Percentiles rank a stretch among this genome's conserved stretches.
Evolutionary conservation across 108 stramenopile species (phyloP).

Genomic region (Fistulifera pelliculosa): DNA sequence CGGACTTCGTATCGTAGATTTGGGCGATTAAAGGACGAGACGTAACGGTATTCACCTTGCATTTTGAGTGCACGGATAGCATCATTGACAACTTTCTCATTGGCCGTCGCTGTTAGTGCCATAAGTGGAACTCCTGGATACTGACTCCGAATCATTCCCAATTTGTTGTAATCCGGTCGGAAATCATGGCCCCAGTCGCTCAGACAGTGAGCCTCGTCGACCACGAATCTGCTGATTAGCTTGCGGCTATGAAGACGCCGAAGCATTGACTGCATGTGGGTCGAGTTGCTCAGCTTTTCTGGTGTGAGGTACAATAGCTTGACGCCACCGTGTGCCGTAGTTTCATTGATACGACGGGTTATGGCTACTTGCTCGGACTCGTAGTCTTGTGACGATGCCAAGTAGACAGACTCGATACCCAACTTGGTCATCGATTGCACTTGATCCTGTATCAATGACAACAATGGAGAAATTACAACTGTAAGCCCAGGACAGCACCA

Average conservation of each 20-base stretch:
- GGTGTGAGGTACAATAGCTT: conserved; percentile 98
- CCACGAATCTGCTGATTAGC: conserved; percentile 90
- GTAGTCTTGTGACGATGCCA: conserved; percentile 76
- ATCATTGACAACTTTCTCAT: conserved; percentile 86
- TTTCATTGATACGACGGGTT: conserved; percentile 37
- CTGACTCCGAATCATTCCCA: conserved; percentile 68
- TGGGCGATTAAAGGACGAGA: conserved; percentile 89
- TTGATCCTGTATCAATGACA: conserved; percentile 97
- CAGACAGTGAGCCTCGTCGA: conserved; percentile 96
- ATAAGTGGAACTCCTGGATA: conserved; percentile 95
- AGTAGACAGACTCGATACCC: conserved; percentile 75
- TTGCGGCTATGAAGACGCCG: conserved; percentile 40
- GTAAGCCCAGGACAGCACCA: conserved; percentile 89
- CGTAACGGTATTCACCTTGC: conserved; percentile 55
- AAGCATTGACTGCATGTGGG: conserved; percentile 65
- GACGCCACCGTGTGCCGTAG: conserved; percentile 69
- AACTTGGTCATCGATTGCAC: conserved; percentile 77
- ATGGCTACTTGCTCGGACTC: conserved; percentile 65
- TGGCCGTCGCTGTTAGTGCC: conserved; percentile 99
- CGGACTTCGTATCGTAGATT: conserved; percentile 92
- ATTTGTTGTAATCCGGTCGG: conserved; percentile 84
- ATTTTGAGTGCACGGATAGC: conserved; percentile 81
- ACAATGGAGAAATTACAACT: conserved; percentile 92
- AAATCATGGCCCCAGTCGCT: conserved; percentile 69
- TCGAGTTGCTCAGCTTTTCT: conserved; percentile 83